Base-by-base conservation (phyloP, 768 basidiomycete species). In the Pholiota microspora region DNA sequence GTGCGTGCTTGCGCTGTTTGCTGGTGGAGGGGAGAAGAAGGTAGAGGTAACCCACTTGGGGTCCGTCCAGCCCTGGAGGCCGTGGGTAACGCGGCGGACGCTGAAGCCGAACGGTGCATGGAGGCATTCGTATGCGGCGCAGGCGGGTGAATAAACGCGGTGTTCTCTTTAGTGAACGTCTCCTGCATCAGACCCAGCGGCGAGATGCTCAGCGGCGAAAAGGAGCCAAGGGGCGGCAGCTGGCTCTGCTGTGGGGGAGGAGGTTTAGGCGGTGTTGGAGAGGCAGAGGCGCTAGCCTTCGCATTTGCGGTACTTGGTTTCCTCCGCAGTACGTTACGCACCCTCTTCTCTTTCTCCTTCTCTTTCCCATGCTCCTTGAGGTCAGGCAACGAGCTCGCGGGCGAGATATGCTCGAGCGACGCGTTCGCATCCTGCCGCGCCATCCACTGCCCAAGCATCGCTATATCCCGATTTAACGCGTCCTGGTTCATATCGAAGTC, bases 41-140 rank as follows among this genome's bases (percentile, higher is more conserved):
- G 23, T 23, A 32, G 12, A 18, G 21, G 18, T 8, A 31, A 32
- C 51, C 16, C 38, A 27, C 36, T 7, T 12, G 51, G 25, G 12
- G 28, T 42, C 29, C 38, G 38, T 18, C 24, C 18, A 21, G 4
- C 16, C 18, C 31, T 7, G 18, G 49, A n/a, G 18, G 42, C 21
- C 15, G 51, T 31, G 21, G 58, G 40, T 15, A 55, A 25, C n/a
- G 24, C 53, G 7, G 59, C 59, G 5, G 59, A 57, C 13, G 59
- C 59, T 6, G 59, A 61, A 5, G 51, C 34, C n/a, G 59, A 52
- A 5, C 59, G 50, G 7, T 61, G 59, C 51, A 61, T 47, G 8
- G 53, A 10, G 7, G 9, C 28, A 21, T 24, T 42, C 40, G 18
- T 42, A 18, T 12, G 40, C 40, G 40, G 21, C 4, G 40, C 16